These are phyloP conservation scores for Rosellinia necatrix DNA, from an alignment of 2,329 filamentous ascomycete species.

Conservation along the genomic window DNA sequence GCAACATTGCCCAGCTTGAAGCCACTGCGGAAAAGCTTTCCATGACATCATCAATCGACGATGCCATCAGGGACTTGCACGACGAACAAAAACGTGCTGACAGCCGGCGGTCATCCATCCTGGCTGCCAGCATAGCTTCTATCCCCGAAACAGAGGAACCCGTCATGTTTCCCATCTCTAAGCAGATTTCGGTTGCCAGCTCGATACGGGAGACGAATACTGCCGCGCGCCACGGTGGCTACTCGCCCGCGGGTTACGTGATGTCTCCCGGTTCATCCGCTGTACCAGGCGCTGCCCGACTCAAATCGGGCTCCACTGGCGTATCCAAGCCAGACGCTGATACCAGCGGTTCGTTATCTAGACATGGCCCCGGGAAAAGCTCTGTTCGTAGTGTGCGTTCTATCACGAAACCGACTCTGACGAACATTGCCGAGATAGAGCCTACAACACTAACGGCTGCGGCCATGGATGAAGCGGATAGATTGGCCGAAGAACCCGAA, in stretches of 20 bases:
- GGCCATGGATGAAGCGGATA: conserved; percentile 61
- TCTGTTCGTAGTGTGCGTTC: conserved; percentile 58
- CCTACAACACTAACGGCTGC: conserved; percentile 55
- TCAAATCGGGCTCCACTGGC: conserved; percentile 59
- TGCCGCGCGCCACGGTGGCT: conserved; percentile 69
- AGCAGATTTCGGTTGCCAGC: conserved; percentile 53
- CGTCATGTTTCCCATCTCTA: conserved; percentile 44
- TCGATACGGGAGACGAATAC: conserved; percentile 75
- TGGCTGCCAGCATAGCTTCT: conserved; percentile 53
- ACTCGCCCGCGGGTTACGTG: conserved; percentile 70
- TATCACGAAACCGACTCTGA: conserved; percentile 53
- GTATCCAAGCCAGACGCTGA: conserved; percentile 49
- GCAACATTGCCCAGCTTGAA: conserved; percentile 75
- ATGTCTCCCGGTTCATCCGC: conserved; percentile 70
- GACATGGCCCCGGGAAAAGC: conserved; percentile 59
- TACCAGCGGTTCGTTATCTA: conserved; percentile 48
- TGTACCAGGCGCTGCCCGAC: conserved; percentile 51
- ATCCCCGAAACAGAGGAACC: conserved; percentile 39
- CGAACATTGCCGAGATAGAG: conserved; percentile 62
- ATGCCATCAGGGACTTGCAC: conserved; percentile 76
- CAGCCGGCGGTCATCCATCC: conserved; percentile 67
- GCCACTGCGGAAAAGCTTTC: conserved; percentile 76
- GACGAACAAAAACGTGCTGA: conserved; percentile 72
- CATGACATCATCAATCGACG: conserved; percentile 74
- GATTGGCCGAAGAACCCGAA: conserved; percentile 41